Evolutionary conservation across 441 rosid species (phyloP), one percentile per base, ranked within the genome.

Genomic region (Aleurites moluccanus): DNA sequence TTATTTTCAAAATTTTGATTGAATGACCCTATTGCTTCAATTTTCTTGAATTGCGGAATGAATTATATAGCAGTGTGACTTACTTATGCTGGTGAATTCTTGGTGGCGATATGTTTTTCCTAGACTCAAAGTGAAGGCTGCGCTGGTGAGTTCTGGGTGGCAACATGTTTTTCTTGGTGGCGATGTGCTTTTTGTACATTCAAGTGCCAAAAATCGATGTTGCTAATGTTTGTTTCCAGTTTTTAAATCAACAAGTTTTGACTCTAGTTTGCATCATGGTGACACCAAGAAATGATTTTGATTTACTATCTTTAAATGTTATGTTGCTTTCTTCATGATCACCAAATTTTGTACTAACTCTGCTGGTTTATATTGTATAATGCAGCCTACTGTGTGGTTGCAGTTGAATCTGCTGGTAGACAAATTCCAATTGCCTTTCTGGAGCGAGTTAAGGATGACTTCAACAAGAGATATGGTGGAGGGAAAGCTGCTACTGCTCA

Each of bases 371-470:
- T 71, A 18, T 73, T 80, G 77, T 73, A 40, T 20, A 68, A n/a
- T 81, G 91, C 90, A 96, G 98, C 92, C 16, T 96, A 86, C 76
- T 93, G 99, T 72, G 98, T 96, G 74, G 99, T 93, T 80, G 99
- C 99, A 3, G 91, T 86, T 23, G 98, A 96, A 77, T 89, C 98
- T 56, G 88, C 84, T 75, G 98, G 98, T 69, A 89, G 92, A 63
- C 97, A 96, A 85, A 70, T 93, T 80, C 97, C 97, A 16, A 93
- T 93, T 85, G 99, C 92, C 27, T 93, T 88, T 81, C 92, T 96
- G 52, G 96, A 96, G 82, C 89, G 92, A 75, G 87, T 93, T 25
- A 96, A 90, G 84, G 98, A 91, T 81, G 99, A 93, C 70, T 93
- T 96, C 72, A 84, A 90, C 65, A 78, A 81, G 83, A 90, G 83